Evolutionary conservation across 805 yeast genomes (phyloP).

Genomic region (Candida piceae): DNA sequence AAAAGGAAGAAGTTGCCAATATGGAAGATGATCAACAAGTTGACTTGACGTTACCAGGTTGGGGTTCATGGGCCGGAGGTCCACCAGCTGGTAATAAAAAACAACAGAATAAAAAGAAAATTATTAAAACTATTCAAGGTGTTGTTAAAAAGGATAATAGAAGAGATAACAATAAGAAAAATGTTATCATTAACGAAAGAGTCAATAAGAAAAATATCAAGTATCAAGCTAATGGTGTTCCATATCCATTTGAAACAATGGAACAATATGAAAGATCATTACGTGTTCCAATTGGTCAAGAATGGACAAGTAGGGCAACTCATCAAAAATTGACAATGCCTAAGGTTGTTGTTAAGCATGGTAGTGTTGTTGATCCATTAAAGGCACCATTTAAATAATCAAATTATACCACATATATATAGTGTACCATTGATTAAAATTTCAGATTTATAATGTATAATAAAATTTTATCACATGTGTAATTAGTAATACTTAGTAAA

Average conservation of each 20-base stretch:
- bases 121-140: constrained; percentile 71
- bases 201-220: constrained; percentile 79
- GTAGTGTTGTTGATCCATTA: constrained; percentile 86
- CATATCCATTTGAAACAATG: constrained; percentile 87
- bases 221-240: constrained; percentile 85
- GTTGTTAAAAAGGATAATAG: constrained; percentile 67
- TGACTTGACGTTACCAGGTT: constrained; percentile 87
- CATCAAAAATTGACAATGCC: constrained; percentile 90
- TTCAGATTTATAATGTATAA: too few relatives aligned
- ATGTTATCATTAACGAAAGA: constrained; percentile 86
- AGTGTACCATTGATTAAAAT: too few relatives aligned
- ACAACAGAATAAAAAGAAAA: constrained; percentile 50
- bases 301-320: constrained; percentile 87
- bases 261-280: constrained; percentile 94
- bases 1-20: constrained; percentile 57
- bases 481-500: too few relatives aligned
- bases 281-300: constrained; percentile 95
- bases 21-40: constrained; percentile 87
- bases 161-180: constrained; percentile 66
- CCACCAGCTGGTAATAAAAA: constrained; percentile 35
- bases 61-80: constrained; percentile 97
- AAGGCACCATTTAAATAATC: constrained; percentile 70
- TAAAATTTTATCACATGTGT: too few relatives aligned
- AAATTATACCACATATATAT: too few relatives aligned
- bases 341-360: constrained; percentile 77